A percentile compares a stretch with the other conserved stretches of the same genome.
phyloP scores from a whole-genome alignment of 257 asterid genomes.

The Plantago major region DNA sequence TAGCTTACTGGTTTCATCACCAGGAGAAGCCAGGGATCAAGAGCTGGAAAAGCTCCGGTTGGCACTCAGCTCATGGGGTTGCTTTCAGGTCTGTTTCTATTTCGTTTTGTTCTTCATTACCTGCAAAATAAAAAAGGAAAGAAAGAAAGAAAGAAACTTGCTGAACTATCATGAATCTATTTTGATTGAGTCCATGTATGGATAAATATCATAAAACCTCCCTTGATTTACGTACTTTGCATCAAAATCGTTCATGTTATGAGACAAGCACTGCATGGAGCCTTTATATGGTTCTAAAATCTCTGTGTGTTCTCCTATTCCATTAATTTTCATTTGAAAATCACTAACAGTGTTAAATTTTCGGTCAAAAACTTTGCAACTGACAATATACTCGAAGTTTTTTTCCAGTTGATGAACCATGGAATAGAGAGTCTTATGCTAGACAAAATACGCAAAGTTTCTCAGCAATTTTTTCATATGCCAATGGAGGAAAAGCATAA shows the following conservation, averaged over 20 bases:
- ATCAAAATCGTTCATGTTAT: too few species aligned
- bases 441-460: constrained; percentile 33
- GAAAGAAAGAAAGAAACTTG: too few species aligned
- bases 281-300: too few species aligned
- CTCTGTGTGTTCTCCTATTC: too few species aligned
- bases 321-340: too few species aligned
- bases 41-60: constrained; percentile 46
- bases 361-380: too few species aligned
- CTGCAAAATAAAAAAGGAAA: background rate
- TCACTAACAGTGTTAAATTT: too few species aligned
- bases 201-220: too few species aligned
- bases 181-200: too few species aligned
- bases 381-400: background rate
- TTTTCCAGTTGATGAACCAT: constrained; percentile 50
- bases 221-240: too few species aligned
- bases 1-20: constrained; percentile 17
- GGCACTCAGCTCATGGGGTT: constrained; percentile 55
- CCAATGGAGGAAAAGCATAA: constrained; percentile 54
- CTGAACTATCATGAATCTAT: too few species aligned
- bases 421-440: constrained; percentile 39
- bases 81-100: constrained; percentile 46
- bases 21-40: constrained; percentile 17
- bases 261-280: too few species aligned
- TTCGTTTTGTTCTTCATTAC: background rate
- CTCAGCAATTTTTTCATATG: constrained; percentile 40